phyloP scores from a whole-genome alignment of 805 yeast species.

The Nakazawaea sp. region DNA sequence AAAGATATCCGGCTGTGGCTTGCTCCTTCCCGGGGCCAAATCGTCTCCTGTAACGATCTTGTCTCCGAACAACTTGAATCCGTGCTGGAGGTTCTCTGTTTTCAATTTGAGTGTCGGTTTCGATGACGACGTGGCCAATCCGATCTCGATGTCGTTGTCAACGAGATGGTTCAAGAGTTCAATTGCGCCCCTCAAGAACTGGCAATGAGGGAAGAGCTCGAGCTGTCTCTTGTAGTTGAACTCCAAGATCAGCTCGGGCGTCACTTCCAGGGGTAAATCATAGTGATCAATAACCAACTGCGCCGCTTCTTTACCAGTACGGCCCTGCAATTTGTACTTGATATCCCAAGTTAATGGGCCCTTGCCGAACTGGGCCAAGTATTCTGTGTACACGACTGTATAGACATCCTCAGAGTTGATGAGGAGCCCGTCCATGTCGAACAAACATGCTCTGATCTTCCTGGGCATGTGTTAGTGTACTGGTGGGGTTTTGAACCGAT shows the following conservation, averaged over 20 bases:
- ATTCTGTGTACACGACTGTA: constrained; percentile 66
- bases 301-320: constrained; percentile 78
- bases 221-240: constrained; percentile 47
- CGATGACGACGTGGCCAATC: constrained; percentile 84
- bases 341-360: constrained; percentile 89
- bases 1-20: constrained; percentile 95
- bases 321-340: constrained; percentile 81
- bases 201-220: constrained; percentile 53
- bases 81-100: constrained; percentile 60
- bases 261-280: constrained; percentile 44
- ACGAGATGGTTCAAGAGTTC: constrained; percentile 55
- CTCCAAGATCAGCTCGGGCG: constrained; percentile 57
- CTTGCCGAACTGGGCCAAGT: constrained; percentile 61
- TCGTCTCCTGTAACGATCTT: constrained; percentile 89
- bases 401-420: constrained; percentile 90
- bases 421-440: constrained; percentile 92
- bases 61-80: constrained; percentile 53
- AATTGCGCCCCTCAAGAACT: constrained; percentile 79
- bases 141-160: constrained; percentile 61
- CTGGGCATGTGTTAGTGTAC: constrained; percentile 1
- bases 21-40: constrained; percentile 81
- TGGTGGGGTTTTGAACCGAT: constrained; percentile 1
- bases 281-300: constrained; percentile 61
- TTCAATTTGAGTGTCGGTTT: constrained; percentile 56
- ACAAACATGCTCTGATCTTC: constrained; percentile 55